A percentile compares a stretch with the other conserved stretches of the same genome.
These are phyloP conservation scores for Stipa capillata DNA, from an alignment of 176 grass and related monocot genomes.

Conservation along the genomic window DNA sequence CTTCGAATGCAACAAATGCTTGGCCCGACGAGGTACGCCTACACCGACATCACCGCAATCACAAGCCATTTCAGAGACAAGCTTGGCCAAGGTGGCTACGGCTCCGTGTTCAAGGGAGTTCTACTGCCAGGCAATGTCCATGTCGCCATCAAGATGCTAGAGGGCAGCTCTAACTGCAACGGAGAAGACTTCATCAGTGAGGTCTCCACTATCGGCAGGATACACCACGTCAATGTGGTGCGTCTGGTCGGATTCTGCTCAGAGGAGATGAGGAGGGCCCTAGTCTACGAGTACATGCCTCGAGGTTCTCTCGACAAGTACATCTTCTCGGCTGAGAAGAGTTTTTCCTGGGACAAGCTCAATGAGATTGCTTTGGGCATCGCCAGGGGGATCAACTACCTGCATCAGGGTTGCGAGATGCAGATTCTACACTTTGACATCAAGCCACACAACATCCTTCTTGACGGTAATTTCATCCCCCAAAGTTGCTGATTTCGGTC, in stretches of 20 bases:
- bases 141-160: constrained; percentile 41
- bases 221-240: constrained; percentile 45
- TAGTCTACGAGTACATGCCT: constrained; percentile 43
- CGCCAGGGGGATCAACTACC: constrained; percentile 36
- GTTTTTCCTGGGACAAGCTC: constrained; percentile 26
- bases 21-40: constrained; percentile 22
- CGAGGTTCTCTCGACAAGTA: constrained; percentile 35
- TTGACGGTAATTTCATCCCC: constrained; percentile 33
- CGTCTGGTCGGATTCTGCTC: constrained; percentile 22
- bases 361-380: constrained; percentile 27
- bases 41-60: constrained; percentile 41
- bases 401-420: constrained; percentile 39
- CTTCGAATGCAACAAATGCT: constrained; percentile 20
- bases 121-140: neutral
- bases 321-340: constrained; percentile 21
- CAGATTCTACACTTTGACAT: constrained; percentile 61
- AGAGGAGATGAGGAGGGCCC: constrained; percentile 20
- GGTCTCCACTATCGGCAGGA: constrained; percentile 31
- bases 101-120: constrained; percentile 28
- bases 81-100: constrained; percentile 46
- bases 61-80: constrained; percentile 42
- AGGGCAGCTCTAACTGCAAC: neutral
- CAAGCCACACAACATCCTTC: constrained; percentile 46
- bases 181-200: constrained; percentile 62
- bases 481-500: constrained; percentile 52